Evolutionary conservation across 2,329 filamentous ascomycete genomes (phyloP).

Genomic region (Cladosporium austrohemisphaericum): DNA sequence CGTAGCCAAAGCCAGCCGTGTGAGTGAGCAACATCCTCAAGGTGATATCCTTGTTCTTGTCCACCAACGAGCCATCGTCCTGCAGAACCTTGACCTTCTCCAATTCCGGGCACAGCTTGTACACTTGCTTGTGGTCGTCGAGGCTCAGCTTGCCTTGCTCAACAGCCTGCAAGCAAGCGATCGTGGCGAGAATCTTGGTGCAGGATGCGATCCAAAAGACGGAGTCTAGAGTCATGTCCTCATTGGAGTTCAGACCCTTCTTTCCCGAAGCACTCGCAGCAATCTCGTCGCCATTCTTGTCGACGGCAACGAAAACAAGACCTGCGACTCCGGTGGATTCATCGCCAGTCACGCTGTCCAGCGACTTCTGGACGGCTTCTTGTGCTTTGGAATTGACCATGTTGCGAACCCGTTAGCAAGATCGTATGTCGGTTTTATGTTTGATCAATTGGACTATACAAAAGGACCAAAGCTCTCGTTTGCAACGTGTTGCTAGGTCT

Average conservation of each 20-base stretch:
- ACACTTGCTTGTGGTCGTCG: conserved; percentile 40
- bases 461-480: conserved; percentile 1
- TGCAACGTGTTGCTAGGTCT: too few relatives aligned
- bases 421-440: too few relatives aligned
- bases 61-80: conserved; percentile 38
- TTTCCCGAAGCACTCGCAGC: conserved; percentile 42
- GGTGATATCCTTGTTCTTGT: conserved; percentile 46
- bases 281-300: conserved; percentile 42
- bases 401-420: too few relatives aligned
- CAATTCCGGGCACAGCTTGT: conserved; percentile 43
- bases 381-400: conserved; percentile 33
- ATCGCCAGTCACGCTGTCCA: conserved; percentile 32
- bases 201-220: conserved; percentile 58
- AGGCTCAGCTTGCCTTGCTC: conserved; percentile 41
- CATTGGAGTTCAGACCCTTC: conserved; percentile 36
- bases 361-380: conserved; percentile 35
- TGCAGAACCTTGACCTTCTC: conserved; percentile 41
- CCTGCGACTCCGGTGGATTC: conserved; percentile 37
- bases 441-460: neutral
- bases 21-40: conserved; percentile 50
- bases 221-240: conserved; percentile 57
- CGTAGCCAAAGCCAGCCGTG: conserved; percentile 49
- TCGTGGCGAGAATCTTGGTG: conserved; percentile 42
- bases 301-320: conserved; percentile 44
- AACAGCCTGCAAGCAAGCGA: conserved; percentile 48